Percentiles rank a stretch among this genome's conserved stretches.
Conservation (phyloP, 2,329 filamentous ascomycete genomes). For the Fusarium oligoseptatum region DNA sequence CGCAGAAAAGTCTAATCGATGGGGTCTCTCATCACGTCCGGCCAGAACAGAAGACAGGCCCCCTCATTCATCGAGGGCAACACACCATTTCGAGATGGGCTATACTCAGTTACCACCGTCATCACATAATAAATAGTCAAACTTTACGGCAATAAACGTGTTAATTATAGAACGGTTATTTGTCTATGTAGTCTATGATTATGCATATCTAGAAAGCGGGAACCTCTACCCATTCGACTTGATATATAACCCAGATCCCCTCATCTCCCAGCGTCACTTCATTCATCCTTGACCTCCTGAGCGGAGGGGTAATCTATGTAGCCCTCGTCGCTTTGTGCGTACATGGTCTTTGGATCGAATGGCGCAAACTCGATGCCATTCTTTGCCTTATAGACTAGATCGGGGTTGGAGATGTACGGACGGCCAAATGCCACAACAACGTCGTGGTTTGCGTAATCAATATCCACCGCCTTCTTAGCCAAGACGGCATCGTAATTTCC, state of each 20-base stretch:
- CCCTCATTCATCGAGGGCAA: neutral
- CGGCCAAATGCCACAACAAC: slow-evolving; percentile 50
- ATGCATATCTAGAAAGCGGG: neutral
- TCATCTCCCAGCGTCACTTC: neutral
- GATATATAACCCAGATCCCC: neutral
- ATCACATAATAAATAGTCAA: too few species aligned
- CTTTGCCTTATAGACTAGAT: slow-evolving; percentile 37
- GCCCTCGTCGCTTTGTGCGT: neutral
- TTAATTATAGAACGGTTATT: too few species aligned
- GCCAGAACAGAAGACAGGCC: too few species aligned
- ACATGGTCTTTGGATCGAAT: neutral
- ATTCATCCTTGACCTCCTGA: neutral
- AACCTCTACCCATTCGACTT: neutral
- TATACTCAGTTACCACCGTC: too few species aligned
- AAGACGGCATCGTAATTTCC: slow-evolving; percentile 49
- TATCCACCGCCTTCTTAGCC: slow-evolving; percentile 47
- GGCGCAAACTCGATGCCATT: slow-evolving; percentile 15
- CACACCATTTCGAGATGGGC: neutral
- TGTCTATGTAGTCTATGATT: neutral
- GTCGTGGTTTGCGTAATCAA: slow-evolving; percentile 43
- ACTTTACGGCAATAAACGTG: too few species aligned
- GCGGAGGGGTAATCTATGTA: neutral
- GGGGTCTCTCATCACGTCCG: neutral
- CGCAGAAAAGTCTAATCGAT: neutral
- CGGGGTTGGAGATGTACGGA: slow-evolving; percentile 47